Percentiles rank a stretch among this genome's conserved stretches.
Conservation (phyloP, 2,329 filamentous ascomycete species). For the Celoporthe dispersa region DNA sequence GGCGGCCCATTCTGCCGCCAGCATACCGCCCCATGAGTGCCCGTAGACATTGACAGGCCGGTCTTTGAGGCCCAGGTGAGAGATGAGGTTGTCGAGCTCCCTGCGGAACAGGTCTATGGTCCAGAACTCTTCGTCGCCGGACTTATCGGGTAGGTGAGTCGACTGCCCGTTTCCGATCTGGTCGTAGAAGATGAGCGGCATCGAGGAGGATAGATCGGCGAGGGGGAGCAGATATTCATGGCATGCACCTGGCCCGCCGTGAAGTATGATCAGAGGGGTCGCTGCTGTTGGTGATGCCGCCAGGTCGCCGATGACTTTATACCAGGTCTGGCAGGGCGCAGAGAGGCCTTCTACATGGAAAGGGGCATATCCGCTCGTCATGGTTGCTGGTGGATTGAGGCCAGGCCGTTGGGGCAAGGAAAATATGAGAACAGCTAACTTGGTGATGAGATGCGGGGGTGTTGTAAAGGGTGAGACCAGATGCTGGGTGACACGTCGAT, state of each 20-base stretch:
- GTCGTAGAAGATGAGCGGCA: slow-evolving; percentile 57
- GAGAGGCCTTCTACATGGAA: slow-evolving; percentile 15
- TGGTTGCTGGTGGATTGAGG: background rate
- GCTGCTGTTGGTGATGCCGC: background rate
- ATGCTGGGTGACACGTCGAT: too few species aligned
- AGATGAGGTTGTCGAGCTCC: slow-evolving; percentile 34
- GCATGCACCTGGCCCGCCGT: slow-evolving; percentile 51
- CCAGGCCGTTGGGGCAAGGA: too few species aligned
- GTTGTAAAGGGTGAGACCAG: background rate
- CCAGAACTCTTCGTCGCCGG: slow-evolving; percentile 33
- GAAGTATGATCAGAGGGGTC: slow-evolving; percentile 31
- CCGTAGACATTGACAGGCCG: slow-evolving; percentile 30
- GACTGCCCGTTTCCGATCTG: slow-evolving; percentile 56
- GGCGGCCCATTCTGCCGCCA: slow-evolving; percentile 23
- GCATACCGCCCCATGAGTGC: slow-evolving; percentile 26
- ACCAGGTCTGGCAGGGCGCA: slow-evolving; percentile 26
- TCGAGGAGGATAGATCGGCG: slow-evolving; percentile 38
- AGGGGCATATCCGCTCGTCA: slow-evolving; percentile 6
- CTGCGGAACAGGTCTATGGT: slow-evolving; percentile 33
- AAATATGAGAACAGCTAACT: too few species aligned
- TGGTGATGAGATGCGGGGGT: too few species aligned
- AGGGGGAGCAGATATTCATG: slow-evolving; percentile 49
- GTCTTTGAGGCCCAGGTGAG: slow-evolving; percentile 27
- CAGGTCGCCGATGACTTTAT: slow-evolving; percentile 24
- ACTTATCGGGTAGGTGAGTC: slow-evolving; percentile 51